Conservation (phyloP, 352 stramenopile species). For the Phytopythium mirpurense region DNA sequence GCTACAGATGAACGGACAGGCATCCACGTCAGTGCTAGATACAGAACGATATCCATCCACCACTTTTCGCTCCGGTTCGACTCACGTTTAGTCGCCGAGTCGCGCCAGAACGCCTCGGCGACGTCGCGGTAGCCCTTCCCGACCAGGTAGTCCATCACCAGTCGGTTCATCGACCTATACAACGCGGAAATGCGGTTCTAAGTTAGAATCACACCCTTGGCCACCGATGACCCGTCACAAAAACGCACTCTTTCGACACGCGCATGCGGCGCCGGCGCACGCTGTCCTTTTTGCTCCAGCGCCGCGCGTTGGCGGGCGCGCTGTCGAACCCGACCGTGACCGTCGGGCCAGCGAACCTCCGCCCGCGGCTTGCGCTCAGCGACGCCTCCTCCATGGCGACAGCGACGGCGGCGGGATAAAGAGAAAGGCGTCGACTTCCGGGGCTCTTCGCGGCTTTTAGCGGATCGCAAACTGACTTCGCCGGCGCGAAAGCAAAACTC, state of each 20-base stretch:
- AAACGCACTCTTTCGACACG: slow-evolving; percentile 62
- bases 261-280: slow-evolving; percentile 39
- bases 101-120: slow-evolving; percentile 65
- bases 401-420: no score
- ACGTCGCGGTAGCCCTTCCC: slow-evolving; percentile 74
- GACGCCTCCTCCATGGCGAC: neutral
- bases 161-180: slow-evolving; percentile 61
- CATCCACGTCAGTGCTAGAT: neutral
- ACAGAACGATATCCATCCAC: no score
- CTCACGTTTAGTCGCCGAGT: slow-evolving; percentile 68
- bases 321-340: neutral
- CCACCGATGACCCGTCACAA: no score
- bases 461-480: neutral
- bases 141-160: slow-evolving; percentile 83
- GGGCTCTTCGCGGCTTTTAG: neutral
- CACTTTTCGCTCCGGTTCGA: slow-evolving; percentile 4
- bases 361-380: neutral
- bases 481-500: slow-evolving; percentile 6
- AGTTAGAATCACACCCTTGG: no score
- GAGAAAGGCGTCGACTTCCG: neutral
- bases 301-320: slow-evolving; percentile 9
- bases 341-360: neutral
- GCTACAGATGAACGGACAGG: slow-evolving; percentile 19
- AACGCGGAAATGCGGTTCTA: no score
- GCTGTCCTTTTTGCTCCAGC: slow-evolving; percentile 22